Evolutionary conservation across 805 yeast genomes (phyloP), one percentile per base, ranked within the genome.

Genomic region (Myxozyma neotropica): DNA sequence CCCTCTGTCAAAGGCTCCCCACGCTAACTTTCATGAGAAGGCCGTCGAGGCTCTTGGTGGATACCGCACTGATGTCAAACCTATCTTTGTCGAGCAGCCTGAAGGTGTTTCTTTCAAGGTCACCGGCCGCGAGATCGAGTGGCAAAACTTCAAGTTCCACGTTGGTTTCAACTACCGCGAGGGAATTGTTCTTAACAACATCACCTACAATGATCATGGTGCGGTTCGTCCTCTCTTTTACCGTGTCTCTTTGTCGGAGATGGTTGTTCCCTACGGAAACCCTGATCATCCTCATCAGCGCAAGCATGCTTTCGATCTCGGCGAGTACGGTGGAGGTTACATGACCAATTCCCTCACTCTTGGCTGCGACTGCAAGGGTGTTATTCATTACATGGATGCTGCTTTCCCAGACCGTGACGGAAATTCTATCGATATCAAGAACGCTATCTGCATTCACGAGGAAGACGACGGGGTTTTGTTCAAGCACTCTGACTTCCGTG

Each of bases 301-400:
- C 76, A 88, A 88, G 75, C 94, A 88, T 69, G 94, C 94, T 45
- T 83, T 88, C 74, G 94, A 88, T 75, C 83, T 88, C 67, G 94
- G 94, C 73, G 94, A 88, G 74, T 87, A 87, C 72, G 94, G 94
- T 76, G 93, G 91, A 63, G 94, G 94, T 70, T 83, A 83, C 77
- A 84, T 88, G 85, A 85, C 94, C 55, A 88, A 88, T 75, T 88
- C 92, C 35, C 79, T 88, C 65, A 76, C 87, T 21, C 80, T 87
- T 56, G 93, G 93, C 43, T 88, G 94, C 73, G 94, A 88, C 74
- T 88, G 94, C 78, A 87, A 88, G 73, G 94, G 94, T 72, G 89
- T 83, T 46, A 88, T 88, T 68, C 92, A 88, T 73, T 88, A 88
- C 76, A 72, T 88, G 74, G 92, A 88, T 74, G 92, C 89, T n/a